Evolutionary conservation across 257 asterid genomes (phyloP).

Genomic region (Nicotiana undulata): DNA sequence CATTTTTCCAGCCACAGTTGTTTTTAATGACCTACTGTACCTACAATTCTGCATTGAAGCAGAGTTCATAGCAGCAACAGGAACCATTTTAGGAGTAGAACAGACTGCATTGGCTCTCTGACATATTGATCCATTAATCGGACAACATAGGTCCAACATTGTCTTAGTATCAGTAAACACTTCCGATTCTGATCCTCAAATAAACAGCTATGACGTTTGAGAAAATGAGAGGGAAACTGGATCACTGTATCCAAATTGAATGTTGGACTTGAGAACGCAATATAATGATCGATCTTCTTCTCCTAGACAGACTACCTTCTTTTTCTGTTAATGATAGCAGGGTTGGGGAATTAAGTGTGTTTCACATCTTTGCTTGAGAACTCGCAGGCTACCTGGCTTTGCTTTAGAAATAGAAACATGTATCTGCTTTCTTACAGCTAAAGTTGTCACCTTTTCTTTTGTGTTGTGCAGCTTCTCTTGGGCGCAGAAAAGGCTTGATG

Average conservation of each 20-base stretch:
- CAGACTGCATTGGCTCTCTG: too few relatives aligned
- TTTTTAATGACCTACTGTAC: not conserved
- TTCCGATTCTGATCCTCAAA: too few relatives aligned
- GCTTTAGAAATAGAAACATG: not conserved
- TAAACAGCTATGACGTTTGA: too few relatives aligned
- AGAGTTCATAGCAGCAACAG: not conserved
- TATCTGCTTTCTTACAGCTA: not conserved
- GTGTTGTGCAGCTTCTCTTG: constrained; percentile 50
- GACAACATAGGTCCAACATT: too few relatives aligned
- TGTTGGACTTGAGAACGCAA: not conserved
- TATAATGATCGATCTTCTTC: not conserved
- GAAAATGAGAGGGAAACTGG: not conserved
- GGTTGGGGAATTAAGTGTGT: not conserved
- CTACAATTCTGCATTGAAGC: not conserved
- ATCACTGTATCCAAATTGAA: not conserved
- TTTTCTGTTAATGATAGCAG: not conserved
- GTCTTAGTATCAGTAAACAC: too few relatives aligned
- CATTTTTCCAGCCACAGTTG: not conserved
- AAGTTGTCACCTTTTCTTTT: not conserved
- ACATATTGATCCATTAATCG: too few relatives aligned
- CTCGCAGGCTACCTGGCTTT: not conserved
- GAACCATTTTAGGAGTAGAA: too few relatives aligned
- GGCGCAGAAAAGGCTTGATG: constrained; percentile 51
- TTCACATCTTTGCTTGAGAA: not conserved
- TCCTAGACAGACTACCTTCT: not conserved